These are phyloP conservation scores for Acanthamoeba lenticulata DNA, from an alignment of 208 protist genomes.

Conservation along the genomic window DNA sequence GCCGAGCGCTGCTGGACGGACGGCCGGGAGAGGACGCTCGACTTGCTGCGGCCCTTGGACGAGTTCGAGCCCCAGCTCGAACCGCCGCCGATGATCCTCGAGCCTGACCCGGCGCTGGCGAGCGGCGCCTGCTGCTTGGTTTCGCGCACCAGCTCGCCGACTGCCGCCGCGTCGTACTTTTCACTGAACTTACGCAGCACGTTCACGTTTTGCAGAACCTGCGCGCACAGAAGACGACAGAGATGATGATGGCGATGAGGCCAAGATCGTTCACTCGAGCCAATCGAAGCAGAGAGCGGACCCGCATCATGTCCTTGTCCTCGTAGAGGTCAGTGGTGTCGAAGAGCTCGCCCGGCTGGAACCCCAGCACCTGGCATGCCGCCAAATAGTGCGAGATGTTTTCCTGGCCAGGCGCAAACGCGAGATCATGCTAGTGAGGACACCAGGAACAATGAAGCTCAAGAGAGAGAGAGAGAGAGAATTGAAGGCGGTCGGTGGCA, in stretches of 20 bases:
- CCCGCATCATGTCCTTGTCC: constrained; percentile 54
- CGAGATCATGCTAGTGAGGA: not conserved
- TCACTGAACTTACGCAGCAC: constrained; percentile 5
- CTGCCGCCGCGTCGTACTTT: not conserved
- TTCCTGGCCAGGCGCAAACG: too few relatives aligned
- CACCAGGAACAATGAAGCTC: not conserved
- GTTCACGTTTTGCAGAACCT: constrained; percentile 10
- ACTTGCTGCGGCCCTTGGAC: constrained; percentile 1
- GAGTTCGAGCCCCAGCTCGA: not conserved
- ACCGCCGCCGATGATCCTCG: too few relatives aligned
- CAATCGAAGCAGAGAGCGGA: too few relatives aligned
- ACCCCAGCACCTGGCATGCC: constrained; percentile 6
- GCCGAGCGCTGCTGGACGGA: not conserved
- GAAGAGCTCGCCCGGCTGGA: constrained; percentile 30
- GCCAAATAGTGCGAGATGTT: constrained; percentile 50
- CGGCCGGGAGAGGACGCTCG: not conserved
- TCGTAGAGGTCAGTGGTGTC: constrained; percentile 50
- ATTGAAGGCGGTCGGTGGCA: too few relatives aligned
- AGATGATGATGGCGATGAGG: not conserved
- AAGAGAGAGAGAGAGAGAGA: not conserved
- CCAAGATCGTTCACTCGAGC: too few relatives aligned
- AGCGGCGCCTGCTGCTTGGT: not conserved
- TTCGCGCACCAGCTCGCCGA: not conserved
- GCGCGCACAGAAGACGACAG: not conserved
- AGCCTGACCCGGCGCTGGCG: not conserved